phyloP scores from a whole-genome alignment of 352 stramenopile species.

The Phytophthora nicotianae region DNA sequence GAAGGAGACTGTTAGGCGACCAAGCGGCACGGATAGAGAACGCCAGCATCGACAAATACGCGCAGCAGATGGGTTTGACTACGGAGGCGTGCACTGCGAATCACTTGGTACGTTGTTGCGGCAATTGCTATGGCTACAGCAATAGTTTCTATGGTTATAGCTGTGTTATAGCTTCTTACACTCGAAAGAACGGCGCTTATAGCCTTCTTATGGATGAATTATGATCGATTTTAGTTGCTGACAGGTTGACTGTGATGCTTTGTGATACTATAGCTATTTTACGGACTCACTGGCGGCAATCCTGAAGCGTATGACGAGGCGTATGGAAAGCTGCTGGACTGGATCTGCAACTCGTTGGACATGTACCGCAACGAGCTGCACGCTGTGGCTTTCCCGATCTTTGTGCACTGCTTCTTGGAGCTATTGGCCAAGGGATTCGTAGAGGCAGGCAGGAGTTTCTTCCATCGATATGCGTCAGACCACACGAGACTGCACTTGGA shows the following conservation, averaged over 20 bases:
- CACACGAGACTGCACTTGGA: constrained; percentile 73
- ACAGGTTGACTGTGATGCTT: constrained; percentile 24
- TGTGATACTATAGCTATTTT: constrained; percentile 60
- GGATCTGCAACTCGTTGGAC: constrained; percentile 86
- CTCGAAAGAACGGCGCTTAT: constrained; percentile 5
- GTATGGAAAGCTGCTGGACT: constrained; percentile 75
- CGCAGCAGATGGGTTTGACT: constrained; percentile 63
- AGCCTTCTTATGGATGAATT: constrained; percentile 6
- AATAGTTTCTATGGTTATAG: not conserved
- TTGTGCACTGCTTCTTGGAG: constrained; percentile 85
- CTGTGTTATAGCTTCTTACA: constrained; percentile 1
- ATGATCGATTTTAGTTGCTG: constrained; percentile 6
- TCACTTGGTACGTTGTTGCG: constrained; percentile 55
- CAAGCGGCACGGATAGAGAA: constrained; percentile 20
- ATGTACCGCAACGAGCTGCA: constrained; percentile 89
- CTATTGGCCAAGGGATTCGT: constrained; percentile 69
- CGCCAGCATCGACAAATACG: constrained; percentile 61
- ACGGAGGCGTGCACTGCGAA: constrained; percentile 79
- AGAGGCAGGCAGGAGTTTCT: constrained; percentile 60
- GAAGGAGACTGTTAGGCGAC: constrained; percentile 42
- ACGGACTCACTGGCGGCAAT: constrained; percentile 67
- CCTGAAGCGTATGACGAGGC: constrained; percentile 66
- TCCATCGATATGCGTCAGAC: constrained; percentile 60
- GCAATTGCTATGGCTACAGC: not conserved
- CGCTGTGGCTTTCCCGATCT: constrained; percentile 76